A percentile compares a stretch with the other conserved stretches of the same genome.
Conservation (phyloP, 2,329 filamentous ascomycete species). For the Conoideocrella luteorostrata region DNA sequence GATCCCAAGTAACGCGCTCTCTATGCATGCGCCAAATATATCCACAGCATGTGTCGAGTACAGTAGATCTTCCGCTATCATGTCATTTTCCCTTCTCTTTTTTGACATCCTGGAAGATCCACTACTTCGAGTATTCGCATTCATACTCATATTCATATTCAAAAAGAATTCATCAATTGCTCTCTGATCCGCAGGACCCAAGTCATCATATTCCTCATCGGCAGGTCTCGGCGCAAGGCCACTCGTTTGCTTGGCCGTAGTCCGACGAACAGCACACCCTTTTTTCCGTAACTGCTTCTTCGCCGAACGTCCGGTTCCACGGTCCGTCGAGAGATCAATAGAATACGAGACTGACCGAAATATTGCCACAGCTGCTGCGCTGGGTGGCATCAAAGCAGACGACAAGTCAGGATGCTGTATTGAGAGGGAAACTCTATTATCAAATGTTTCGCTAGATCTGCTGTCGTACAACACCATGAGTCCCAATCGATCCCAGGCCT, state of each 20-base stretch:
- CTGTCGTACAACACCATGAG: slow-evolving; percentile 20
- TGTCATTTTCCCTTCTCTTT: background rate
- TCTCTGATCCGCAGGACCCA: slow-evolving; percentile 18
- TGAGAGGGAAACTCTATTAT: slow-evolving; percentile 22
- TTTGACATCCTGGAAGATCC: background rate
- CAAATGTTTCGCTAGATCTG: slow-evolving; percentile 3
- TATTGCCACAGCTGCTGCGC: slow-evolving; percentile 16
- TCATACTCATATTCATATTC: slow-evolving; percentile 14
- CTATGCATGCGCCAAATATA: slow-evolving; percentile 14
- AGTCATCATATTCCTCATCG: slow-evolving; percentile 11
- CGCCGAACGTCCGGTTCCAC: background rate
- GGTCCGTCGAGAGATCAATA: slow-evolving; percentile 16
- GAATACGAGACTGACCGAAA: slow-evolving; percentile 21
- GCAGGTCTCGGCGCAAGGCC: background rate
- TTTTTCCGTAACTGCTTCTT: background rate
- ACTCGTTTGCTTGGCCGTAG: background rate
- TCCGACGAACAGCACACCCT: background rate
- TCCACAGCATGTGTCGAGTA: background rate
- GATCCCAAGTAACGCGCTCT: slow-evolving; percentile 20
- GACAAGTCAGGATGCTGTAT: slow-evolving; percentile 30
- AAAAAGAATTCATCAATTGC: slow-evolving; percentile 24
- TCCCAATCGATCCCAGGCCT: slow-evolving; percentile 24
- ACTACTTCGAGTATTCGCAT: too few relatives aligned
- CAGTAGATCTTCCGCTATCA: background rate
- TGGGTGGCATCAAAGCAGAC: slow-evolving; percentile 24